Base-by-base conservation (phyloP, 2,329 filamentous ascomycete species). In the Alternaria sp. region DNA sequence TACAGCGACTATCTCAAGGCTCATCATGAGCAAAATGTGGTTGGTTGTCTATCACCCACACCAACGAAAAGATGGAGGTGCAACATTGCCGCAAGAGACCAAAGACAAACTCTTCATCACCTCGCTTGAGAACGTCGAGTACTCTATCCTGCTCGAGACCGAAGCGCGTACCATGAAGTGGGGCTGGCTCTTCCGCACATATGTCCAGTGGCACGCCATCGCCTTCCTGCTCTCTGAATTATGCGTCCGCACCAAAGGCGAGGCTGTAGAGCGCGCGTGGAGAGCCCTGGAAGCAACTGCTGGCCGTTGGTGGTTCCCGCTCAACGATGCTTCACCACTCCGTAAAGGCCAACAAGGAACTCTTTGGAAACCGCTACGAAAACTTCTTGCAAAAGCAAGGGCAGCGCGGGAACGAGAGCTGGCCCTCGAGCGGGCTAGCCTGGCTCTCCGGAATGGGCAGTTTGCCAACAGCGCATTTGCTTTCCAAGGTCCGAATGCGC, bases 21-120 rank as follows among this genome's bases (percentile, higher is more conserved):
- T 94, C 32, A 88, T 94, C 63, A 86, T 93, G 79, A 88, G 89
- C 53, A 94, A 93, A 78, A 88, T 93, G 82, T 92, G 89, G 80
- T 83, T 95, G 36, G 85, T 93, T 61, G 85, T 92, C 3, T 91
- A 94, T 70, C 89, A 94, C 67, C 91, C 91, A 0, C 84, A 90
- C 69, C 87, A 91, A 32, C 86, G 88, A 52, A 83, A 84, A 34
- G 85, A 87, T 26, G 82, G 84, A 9, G 83, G 74, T 66, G 56
- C 82, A 8, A 83, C 82, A 26, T 81, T 91, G 7, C 85, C 87
- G 0, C 83, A 86, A 51, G 88, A 89, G 48, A 86, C 87, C 8
- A 87, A 88, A 57, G 86, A 92, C 62, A 88, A 88, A 58, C 82
- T 94, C 1, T 91, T 93, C 73, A 80, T 89, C 24, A 90, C 89